These are phyloP conservation scores for Fusarium sterilihyphosum DNA, from an alignment of 2,329 filamentous ascomycete species.

Conservation along the genomic window DNA sequence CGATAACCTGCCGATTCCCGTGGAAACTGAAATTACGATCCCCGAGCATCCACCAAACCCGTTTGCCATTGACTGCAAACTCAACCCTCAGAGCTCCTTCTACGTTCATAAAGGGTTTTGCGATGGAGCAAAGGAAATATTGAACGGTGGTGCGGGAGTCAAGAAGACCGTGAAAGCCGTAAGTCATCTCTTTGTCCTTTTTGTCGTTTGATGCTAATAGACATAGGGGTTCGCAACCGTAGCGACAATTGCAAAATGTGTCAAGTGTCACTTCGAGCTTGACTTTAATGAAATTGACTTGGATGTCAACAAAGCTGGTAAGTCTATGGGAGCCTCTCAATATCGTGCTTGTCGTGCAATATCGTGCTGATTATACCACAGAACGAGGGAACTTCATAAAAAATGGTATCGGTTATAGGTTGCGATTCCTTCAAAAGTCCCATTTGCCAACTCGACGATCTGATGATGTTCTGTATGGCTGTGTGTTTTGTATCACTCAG, in stretches of 20 bases:
- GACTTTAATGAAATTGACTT: conserved; percentile 63
- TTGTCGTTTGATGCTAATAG: neutral
- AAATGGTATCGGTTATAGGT: conserved; percentile 59
- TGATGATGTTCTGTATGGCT: conserved; percentile 65
- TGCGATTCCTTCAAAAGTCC: conserved; percentile 66
- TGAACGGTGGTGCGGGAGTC: conserved; percentile 60
- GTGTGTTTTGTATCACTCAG: conserved; percentile 62
- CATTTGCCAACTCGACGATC: conserved; percentile 60
- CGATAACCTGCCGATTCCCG: conserved; percentile 42
- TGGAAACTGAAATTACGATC: conserved; percentile 28
- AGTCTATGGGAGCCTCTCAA: conserved; percentile 20
- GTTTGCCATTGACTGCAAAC: conserved; percentile 51
- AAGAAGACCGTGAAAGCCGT: conserved; percentile 62
- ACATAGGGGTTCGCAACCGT: conserved; percentile 54
- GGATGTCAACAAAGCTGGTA: conserved; percentile 61
- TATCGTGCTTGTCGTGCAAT: neutral
- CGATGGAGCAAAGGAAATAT: conserved; percentile 61
- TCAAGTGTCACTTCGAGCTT: conserved; percentile 63
- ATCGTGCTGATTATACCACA: conserved; percentile 36
- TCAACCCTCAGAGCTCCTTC: conserved; percentile 60
- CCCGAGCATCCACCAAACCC: conserved; percentile 33
- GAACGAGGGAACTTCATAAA: conserved; percentile 60
- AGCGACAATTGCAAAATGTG: conserved; percentile 61
- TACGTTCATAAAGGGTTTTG: conserved; percentile 65
- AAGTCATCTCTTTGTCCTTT: conserved; percentile 24